A percentile compares a stretch with the other conserved stretches of the same genome.
Evolutionary conservation across 2,329 filamentous ascomycete genomes (phyloP).

Genomic region (Cordyceps cateniannulata): DNA sequence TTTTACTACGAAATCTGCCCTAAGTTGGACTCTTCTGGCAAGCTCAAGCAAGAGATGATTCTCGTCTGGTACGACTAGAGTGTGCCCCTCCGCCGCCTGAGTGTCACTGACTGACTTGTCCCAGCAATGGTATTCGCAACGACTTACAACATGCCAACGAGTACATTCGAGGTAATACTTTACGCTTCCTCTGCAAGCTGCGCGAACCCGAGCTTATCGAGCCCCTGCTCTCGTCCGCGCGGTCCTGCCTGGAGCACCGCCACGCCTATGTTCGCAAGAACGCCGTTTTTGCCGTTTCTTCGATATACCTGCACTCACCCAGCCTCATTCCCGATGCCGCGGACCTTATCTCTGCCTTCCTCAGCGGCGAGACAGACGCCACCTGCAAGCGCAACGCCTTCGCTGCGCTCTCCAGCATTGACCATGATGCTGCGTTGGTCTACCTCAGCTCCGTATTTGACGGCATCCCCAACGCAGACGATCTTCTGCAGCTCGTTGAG

Average conservation of each 20-base stretch:
- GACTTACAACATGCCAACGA: slow-evolving; percentile 97
- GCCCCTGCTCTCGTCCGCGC: slow-evolving; percentile 85
- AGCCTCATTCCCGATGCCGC: slow-evolving; percentile 91
- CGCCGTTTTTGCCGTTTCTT: slow-evolving; percentile 88
- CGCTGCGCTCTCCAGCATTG: slow-evolving; percentile 81
- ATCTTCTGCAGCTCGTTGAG: slow-evolving; percentile 86
- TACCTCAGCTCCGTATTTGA: slow-evolving; percentile 89
- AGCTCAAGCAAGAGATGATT: slow-evolving; percentile 99
- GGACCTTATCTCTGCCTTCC: slow-evolving; percentile 83
- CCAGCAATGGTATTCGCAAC: slow-evolving; percentile 93
- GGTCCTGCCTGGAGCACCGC: slow-evolving; percentile 88
- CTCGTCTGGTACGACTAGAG: slow-evolving; percentile 70
- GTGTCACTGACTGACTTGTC: slow-evolving; percentile 3
- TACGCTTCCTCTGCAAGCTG: slow-evolving; percentile 94
- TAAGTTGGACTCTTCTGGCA: slow-evolving; percentile 85
- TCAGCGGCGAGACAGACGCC: slow-evolving; percentile 83
- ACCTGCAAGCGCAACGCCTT: slow-evolving; percentile 99
- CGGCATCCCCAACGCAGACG: slow-evolving; percentile 87
- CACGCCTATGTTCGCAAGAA: slow-evolving; percentile 99
- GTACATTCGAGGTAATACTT: slow-evolving; percentile 96
- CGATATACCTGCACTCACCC: slow-evolving; percentile 86
- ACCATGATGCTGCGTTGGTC: slow-evolving; percentile 83
- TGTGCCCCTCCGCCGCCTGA: not conserved
- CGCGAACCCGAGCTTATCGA: slow-evolving; percentile 94
- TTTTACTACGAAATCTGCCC: slow-evolving; percentile 99